phyloP scores from a whole-genome alignment of 768 basidiomycete genomes.

The Suillus ampliporus region DNA sequence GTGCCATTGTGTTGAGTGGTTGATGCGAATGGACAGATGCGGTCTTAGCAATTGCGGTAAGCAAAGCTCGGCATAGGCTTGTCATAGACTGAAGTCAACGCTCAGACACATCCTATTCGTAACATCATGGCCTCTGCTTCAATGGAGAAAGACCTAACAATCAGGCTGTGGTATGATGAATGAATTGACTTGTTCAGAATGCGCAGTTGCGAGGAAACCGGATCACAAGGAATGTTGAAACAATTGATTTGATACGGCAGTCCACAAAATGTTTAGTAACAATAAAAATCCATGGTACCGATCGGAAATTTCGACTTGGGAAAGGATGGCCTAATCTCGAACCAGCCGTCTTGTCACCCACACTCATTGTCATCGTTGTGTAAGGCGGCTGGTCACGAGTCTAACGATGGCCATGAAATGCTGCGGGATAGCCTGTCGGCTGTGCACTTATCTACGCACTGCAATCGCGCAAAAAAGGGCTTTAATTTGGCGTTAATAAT shows the following conservation, averaged over 20 bases:
- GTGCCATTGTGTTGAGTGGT: neutral
- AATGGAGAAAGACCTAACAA: conserved; percentile 86
- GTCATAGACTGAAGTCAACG: conserved; percentile 16
- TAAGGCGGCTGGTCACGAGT: no score
- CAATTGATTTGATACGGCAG: neutral
- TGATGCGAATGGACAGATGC: conserved; percentile 43
- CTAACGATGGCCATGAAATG: no score
- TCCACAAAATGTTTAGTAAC: neutral
- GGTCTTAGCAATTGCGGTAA: conserved; percentile 80
- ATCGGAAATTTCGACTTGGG: neutral
- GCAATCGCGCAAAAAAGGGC: no score
- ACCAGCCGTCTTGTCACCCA: no score
- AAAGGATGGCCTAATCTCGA: no score
- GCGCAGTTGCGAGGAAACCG: neutral
- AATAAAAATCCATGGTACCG: neutral
- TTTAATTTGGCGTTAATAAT: no score
- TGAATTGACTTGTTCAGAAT: conserved; percentile 30
- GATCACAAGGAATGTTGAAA: neutral
- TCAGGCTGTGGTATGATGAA: conserved; percentile 79
- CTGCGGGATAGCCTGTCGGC: no score
- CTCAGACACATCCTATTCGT: conserved; percentile 76
- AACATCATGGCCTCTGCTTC: conserved; percentile 86
- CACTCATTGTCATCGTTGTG: no score
- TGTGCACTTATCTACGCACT: no score
- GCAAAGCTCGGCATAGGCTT: conserved; percentile 21